A percentile compares a stretch with the other conserved stretches of the same genome.
Evolutionary conservation across 768 basidiomycete genomes (phyloP).

Genomic region (Butyriboletus loyo): DNA sequence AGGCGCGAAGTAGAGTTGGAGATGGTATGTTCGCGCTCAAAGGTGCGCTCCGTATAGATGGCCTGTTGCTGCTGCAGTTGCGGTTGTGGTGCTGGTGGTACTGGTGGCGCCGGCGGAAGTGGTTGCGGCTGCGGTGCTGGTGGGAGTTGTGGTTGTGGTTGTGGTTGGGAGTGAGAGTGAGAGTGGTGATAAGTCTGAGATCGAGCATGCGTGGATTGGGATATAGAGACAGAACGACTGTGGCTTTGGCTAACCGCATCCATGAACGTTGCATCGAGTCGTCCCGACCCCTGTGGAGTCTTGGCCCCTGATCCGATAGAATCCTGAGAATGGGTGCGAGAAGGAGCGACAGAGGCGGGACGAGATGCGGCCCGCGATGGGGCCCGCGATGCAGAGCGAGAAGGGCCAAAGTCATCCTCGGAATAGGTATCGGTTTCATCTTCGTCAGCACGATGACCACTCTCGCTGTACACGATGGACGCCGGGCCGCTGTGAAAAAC

Average conservation of each 20-base stretch:
- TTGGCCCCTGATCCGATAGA: conserved; percentile 29
- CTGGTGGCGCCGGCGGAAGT: background rate
- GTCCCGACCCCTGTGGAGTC: conserved; percentile 31
- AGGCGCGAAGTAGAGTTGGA: conserved; percentile 26
- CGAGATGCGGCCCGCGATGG: conserved; percentile 40
- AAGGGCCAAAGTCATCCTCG: conserved; percentile 55
- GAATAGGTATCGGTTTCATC: conserved; percentile 64
- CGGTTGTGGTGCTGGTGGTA: background rate
- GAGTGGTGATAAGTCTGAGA: conserved; percentile 15
- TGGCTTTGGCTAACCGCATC: conserved; percentile 32
- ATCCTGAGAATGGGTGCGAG: conserved; percentile 54
- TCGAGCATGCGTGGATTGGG: conserved; percentile 20
- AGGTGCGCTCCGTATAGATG: conserved; percentile 21
- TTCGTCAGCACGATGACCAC: conserved; percentile 70
- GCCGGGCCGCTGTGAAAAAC: conserved; percentile 59
- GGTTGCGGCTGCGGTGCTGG: background rate
- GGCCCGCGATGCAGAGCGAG: conserved; percentile 30
- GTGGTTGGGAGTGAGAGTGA: conserved; percentile 12
- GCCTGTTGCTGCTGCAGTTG: conserved; percentile 16
- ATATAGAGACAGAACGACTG: conserved; percentile 21
- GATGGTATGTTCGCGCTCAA: conserved; percentile 22
- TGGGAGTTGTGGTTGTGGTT: background rate
- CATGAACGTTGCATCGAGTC: conserved; percentile 25
- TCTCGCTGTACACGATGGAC: conserved; percentile 78
- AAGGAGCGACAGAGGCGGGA: conserved; percentile 47